Percentiles rank a stretch among this genome's conserved stretches.
Conservation (phyloP, 495 filamentous ascomycete species). For the Aspergillus egyptiacus region DNA sequence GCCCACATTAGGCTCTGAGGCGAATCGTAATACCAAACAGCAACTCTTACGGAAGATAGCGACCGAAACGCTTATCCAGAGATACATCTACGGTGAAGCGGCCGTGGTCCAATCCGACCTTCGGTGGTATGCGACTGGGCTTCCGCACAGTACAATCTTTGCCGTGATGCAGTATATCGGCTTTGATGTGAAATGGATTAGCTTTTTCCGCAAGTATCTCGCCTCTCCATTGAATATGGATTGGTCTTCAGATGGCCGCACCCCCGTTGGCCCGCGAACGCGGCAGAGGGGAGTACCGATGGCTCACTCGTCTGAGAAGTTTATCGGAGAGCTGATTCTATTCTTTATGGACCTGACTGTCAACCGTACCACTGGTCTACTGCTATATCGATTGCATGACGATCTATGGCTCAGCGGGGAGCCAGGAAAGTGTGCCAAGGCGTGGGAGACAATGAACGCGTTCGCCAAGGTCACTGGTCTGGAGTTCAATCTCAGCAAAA, state of each 20-base stretch:
- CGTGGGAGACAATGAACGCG: slow-evolving; percentile 46
- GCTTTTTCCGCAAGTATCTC: slow-evolving; percentile 53
- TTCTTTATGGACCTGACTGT: slow-evolving; percentile 56
- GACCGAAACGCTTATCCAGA: slow-evolving; percentile 49
- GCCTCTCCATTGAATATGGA: slow-evolving; percentile 47
- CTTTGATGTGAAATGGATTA: slow-evolving; percentile 44
- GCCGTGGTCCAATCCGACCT: slow-evolving; percentile 53
- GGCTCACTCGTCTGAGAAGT: slow-evolving; percentile 46
- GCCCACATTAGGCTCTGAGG: slow-evolving; percentile 9
- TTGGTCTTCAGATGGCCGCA: slow-evolving; percentile 24
- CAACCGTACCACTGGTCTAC: slow-evolving; percentile 45
- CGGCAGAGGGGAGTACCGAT: slow-evolving; percentile 48
- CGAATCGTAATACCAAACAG: slow-evolving; percentile 46
- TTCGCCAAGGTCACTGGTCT: slow-evolving; percentile 48
- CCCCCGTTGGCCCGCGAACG: slow-evolving; percentile 29
- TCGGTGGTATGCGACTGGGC: slow-evolving; percentile 40
- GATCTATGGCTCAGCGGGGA: slow-evolving; percentile 55
- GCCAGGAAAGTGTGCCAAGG: slow-evolving; percentile 42
- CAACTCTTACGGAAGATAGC: slow-evolving; percentile 49
- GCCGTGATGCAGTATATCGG: slow-evolving; percentile 48
- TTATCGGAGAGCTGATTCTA: slow-evolving; percentile 49
- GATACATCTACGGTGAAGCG: slow-evolving; percentile 43
- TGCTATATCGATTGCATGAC: slow-evolving; percentile 52
- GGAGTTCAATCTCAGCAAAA: slow-evolving; percentile 45
- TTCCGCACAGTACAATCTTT: slow-evolving; percentile 52